Percentiles rank a stretch among this genome's conserved stretches.
Evolutionary conservation across 2,329 filamentous ascomycete genomes (phyloP).

Genomic region (Chaetomiaceae sp.): DNA sequence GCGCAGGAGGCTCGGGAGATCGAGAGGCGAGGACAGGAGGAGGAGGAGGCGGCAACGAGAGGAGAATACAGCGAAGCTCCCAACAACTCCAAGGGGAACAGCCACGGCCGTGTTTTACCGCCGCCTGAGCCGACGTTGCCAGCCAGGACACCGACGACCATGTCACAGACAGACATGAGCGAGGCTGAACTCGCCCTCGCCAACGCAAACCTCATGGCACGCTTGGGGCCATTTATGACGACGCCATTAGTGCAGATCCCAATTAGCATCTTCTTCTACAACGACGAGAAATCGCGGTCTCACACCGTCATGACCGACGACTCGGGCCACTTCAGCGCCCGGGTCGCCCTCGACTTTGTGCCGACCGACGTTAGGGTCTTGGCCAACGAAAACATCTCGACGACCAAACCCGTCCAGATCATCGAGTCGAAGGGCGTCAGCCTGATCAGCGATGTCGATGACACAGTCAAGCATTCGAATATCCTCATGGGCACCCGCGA

Average conservation of each 20-base stretch:
- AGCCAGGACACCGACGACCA: conserved; percentile 30
- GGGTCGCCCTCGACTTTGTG: conserved; percentile 80
- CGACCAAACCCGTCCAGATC: conserved; percentile 70
- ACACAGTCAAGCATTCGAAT: conserved; percentile 94
- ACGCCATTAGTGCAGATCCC: conserved; percentile 72
- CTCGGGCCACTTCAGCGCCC: conserved; percentile 78
- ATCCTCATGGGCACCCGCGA: conserved; percentile 83
- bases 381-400: conserved; percentile 79
- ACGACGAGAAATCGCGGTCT: conserved; percentile 75
- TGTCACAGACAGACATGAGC: conserved; percentile 53
- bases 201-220: conserved; percentile 82
- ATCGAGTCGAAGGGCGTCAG: conserved; percentile 79
- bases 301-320: conserved; percentile 82
- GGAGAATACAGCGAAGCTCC: conserved; percentile 71
- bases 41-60: conserved; percentile 64
- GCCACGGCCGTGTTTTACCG: conserved; percentile 36
- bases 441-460: conserved; percentile 94
- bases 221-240: conserved; percentile 84
- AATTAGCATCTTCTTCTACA: conserved; percentile 94
- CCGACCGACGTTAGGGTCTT: conserved; percentile 86
- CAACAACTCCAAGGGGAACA: conserved; percentile 39
- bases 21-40: conserved; percentile 63
- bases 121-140: conserved; percentile 42
- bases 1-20: conserved; percentile 73
- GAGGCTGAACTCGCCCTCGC: conserved; percentile 72